phyloP scores from a whole-genome alignment of 495 filamentous ascomycete genomes.

The Gamarada debralockiae region DNA sequence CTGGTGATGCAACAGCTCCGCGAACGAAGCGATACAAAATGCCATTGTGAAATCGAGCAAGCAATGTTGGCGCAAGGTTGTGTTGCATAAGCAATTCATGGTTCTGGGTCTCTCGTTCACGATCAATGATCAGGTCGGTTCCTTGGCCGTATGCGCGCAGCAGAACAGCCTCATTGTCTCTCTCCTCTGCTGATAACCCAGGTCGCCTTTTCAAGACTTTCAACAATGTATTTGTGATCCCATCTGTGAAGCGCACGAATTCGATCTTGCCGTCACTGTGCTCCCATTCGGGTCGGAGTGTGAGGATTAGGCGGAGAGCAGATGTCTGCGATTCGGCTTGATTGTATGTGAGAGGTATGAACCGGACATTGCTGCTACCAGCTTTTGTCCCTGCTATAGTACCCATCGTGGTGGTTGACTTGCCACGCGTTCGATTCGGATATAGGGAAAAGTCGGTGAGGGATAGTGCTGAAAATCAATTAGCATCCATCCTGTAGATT shows the following conservation, averaged over 20 bases:
- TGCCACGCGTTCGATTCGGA: conserved; percentile 1
- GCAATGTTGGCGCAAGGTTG: conserved; percentile 77
- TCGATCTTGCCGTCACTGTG: conserved; percentile 70
- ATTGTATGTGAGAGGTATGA: conserved; percentile 73
- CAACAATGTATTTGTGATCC: conserved; percentile 93
- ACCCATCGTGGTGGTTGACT: conserved; percentile 2
- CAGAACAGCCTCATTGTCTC: conserved; percentile 84
- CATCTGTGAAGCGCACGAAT: conserved; percentile 90
- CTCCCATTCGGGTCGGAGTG: conserved; percentile 82
- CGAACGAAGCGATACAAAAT: conserved; percentile 90
- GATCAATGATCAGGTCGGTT: conserved; percentile 93
- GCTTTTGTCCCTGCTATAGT: neutral
- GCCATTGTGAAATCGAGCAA: conserved; percentile 94
- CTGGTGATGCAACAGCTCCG: conserved; percentile 72
- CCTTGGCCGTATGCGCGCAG: conserved; percentile 93
- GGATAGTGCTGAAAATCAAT: neutral
- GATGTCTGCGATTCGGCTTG: conserved; percentile 70
- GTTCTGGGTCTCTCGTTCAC: conserved; percentile 73
- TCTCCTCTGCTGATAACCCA: conserved; percentile 69
- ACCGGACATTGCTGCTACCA: conserved; percentile 30
- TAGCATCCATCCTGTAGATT: neutral
- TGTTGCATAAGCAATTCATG: conserved; percentile 69
- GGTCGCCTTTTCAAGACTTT: conserved; percentile 83
- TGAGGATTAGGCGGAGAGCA: conserved; percentile 71
- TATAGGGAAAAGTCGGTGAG: conserved; percentile 19